Conservation (phyloP, 495 filamentous ascomycete species). For the Extremus antarcticus region DNA sequence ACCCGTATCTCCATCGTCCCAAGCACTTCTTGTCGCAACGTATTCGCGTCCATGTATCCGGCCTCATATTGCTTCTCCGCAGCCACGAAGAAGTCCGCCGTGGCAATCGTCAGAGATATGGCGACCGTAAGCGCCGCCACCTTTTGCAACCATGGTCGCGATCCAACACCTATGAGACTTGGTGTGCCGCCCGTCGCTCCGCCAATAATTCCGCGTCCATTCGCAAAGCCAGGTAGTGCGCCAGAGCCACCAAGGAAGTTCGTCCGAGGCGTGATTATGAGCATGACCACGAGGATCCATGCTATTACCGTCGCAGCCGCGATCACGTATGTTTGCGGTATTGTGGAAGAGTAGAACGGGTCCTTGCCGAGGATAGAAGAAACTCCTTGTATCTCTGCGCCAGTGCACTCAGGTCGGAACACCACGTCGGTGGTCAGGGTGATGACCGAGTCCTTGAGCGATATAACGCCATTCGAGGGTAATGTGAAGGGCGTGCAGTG, state of each 20-base stretch:
- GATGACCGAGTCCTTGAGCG: conserved; percentile 23
- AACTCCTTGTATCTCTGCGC: conserved; percentile 10
- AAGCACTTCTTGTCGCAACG: conserved; percentile 62
- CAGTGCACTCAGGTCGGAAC: conserved; percentile 33
- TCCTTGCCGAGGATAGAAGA: conserved; percentile 48
- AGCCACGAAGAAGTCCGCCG: conserved; percentile 74
- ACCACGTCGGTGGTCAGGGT: conserved; percentile 30
- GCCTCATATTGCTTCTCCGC: conserved; percentile 66
- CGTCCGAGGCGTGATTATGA: conserved; percentile 81
- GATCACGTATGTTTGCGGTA: conserved; percentile 84
- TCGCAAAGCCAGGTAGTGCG: conserved; percentile 25
- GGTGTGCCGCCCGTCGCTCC: conserved; percentile 52
- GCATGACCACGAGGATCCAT: conserved; percentile 88
- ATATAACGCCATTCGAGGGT: conserved; percentile 28
- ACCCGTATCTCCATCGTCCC: conserved; percentile 74
- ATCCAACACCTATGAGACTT: conserved; percentile 75
- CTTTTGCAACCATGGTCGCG: conserved; percentile 92
- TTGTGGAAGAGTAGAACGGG: conserved; percentile 86
- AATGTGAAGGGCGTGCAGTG: conserved; percentile 35
- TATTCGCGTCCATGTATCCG: conserved; percentile 61
- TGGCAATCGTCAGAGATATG: conserved; percentile 85
- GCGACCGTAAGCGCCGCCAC: conserved; percentile 83
- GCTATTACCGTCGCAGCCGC: conserved; percentile 83
- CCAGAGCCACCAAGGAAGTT: conserved; percentile 72
- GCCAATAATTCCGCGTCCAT: conserved; percentile 74